These are phyloP conservation scores for Stentor roeselii DNA, from an alignment of 73 alveolate genomes.

Conservation along the genomic window DNA sequence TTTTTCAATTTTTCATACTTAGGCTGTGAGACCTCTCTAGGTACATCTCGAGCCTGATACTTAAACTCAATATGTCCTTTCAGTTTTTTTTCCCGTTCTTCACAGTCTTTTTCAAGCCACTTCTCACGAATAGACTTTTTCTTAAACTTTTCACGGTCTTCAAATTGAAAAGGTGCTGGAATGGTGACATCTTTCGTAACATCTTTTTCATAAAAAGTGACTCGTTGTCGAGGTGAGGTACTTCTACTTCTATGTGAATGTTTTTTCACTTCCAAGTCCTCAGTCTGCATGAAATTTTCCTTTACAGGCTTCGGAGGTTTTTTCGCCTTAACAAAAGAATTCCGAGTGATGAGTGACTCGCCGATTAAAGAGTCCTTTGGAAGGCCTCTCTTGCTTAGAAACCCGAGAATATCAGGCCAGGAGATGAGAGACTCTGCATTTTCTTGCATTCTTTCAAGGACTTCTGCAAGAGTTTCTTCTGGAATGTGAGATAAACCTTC, in stretches of 20 bases:
- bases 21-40: slow-evolving; percentile 60
- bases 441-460: slow-evolving; percentile 57
- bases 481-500: slow-evolving; percentile 11
- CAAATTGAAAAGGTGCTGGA: slow-evolving; percentile 82
- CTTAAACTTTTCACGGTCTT: slow-evolving; percentile 66
- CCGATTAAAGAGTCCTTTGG: slow-evolving; percentile 38
- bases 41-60: slow-evolving; percentile 60
- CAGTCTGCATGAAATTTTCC: slow-evolving; percentile 17
- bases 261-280: background rate
- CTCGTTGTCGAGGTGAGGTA: slow-evolving; percentile 19
- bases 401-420: slow-evolving; percentile 56
- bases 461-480: slow-evolving; percentile 31
- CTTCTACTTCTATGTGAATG: slow-evolving; percentile 24
- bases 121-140: slow-evolving; percentile 55
- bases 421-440: slow-evolving; percentile 33
- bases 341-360: slow-evolving; percentile 27
- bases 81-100: slow-evolving; percentile 51
- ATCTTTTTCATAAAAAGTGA: background rate
- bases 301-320: background rate
- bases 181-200: slow-evolving; percentile 43
- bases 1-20: slow-evolving; percentile 51
- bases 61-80: slow-evolving; percentile 39
- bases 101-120: slow-evolving; percentile 64
- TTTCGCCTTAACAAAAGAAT: slow-evolving; percentile 29
- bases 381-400: slow-evolving; percentile 59